phyloP scores from a whole-genome alignment of 2,329 filamentous ascomycete genomes.

The Aureobasidium zeae region DNA sequence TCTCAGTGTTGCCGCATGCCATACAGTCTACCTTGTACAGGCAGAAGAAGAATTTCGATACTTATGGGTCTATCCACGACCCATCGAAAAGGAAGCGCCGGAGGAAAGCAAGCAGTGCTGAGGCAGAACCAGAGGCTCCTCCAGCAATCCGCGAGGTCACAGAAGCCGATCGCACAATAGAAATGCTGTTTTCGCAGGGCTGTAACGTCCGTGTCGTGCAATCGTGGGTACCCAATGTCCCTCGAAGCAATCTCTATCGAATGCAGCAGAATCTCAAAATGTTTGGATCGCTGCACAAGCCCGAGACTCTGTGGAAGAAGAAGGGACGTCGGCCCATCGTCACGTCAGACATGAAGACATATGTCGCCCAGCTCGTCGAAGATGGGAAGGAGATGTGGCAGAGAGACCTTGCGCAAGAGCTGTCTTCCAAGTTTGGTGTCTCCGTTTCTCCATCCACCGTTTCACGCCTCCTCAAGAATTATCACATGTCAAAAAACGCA shows the following conservation, averaged over 20 bases:
- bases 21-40: slow-evolving; percentile 7
- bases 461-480: slow-evolving; percentile 7
- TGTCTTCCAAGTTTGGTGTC: slow-evolving; percentile 6
- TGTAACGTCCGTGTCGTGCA: not conserved
- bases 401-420: slow-evolving; percentile 5
- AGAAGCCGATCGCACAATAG: slow-evolving; percentile 7
- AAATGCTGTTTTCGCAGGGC: slow-evolving; percentile 2
- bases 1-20: slow-evolving; percentile 6
- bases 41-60: slow-evolving; percentile 1
- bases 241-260: slow-evolving; percentile 2
- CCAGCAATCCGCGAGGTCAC: not conserved
- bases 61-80: slow-evolving; percentile 2
- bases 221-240: slow-evolving; percentile 5
- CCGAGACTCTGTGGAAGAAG: slow-evolving; percentile 2
- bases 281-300: slow-evolving; percentile 1
- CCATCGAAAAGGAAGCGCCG: slow-evolving; percentile 1
- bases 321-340: not conserved
- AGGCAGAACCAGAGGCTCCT: not conserved
- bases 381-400: slow-evolving; percentile 8
- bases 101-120: not conserved
- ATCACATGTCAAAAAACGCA: not conserved
- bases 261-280: not conserved
- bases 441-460: slow-evolving; percentile 2
- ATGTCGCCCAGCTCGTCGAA: not conserved
- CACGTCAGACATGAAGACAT: slow-evolving; percentile 7